Conservation (phyloP, 495 filamentous ascomycete genomes). For the Thozetella sp. region DNA sequence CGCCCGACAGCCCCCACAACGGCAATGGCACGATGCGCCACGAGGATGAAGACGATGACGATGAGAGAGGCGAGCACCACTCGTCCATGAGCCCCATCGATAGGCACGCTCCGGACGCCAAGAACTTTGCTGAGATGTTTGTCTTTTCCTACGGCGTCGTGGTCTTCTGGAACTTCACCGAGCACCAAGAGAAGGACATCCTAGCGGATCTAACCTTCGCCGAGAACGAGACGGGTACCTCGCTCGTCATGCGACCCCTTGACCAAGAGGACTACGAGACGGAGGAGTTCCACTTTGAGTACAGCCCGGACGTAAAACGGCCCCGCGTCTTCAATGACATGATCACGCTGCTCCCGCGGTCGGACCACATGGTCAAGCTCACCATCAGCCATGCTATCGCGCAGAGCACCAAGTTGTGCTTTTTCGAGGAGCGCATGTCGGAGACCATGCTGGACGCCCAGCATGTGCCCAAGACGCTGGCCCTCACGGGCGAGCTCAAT, state of each 20-base stretch:
- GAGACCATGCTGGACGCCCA: conserved; percentile 92
- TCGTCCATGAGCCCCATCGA: conserved; percentile 40
- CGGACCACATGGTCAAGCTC: conserved; percentile 98
- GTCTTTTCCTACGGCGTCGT: conserved; percentile 97
- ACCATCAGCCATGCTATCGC: conserved; percentile 97
- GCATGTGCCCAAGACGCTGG: conserved; percentile 84
- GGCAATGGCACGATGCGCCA: conserved; percentile 11
- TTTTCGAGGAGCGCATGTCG: conserved; percentile 97
- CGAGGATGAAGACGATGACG: conserved; percentile 2
- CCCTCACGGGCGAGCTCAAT: conserved; percentile 85
- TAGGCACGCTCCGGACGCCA: conserved; percentile 63
- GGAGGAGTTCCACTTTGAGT: conserved; percentile 99
- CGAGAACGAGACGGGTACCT: conserved; percentile 56
- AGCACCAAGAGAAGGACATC: conserved; percentile 93
- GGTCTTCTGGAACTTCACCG: conserved; percentile 98
- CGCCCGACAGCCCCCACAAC: conserved; percentile 5
- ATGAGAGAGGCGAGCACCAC: conserved; percentile 17
- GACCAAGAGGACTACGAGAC: conserved; percentile 92
- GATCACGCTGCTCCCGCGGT: conserved; percentile 87
- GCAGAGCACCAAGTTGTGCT: conserved; percentile 94
- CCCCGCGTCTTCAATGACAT: conserved; percentile 98
- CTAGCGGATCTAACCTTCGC: conserved; percentile 95
- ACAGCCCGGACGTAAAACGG: conserved; percentile 78
- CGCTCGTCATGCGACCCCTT: conserved; percentile 70
- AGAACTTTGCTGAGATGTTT: conserved; percentile 92